A percentile compares a stretch with the other conserved stretches of the same genome.
Conservation (phyloP, 2,329 filamentous ascomycete genomes). For the Alternaria ethzedia region DNA sequence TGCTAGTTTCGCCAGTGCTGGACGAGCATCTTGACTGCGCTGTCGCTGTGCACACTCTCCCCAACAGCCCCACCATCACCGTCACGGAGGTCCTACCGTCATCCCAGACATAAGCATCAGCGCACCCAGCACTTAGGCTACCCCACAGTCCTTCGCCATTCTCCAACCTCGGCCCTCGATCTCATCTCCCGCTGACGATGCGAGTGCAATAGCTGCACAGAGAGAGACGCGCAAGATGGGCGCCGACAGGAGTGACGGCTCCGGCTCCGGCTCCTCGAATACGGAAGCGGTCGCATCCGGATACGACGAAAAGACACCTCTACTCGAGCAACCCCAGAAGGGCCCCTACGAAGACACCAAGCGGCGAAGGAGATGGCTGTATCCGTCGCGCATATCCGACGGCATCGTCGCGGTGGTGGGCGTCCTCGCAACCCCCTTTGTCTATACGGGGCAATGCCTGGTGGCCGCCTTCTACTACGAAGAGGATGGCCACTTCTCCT, state of each 20-base stretch:
- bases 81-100: neutral
- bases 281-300: conserved; percentile 43
- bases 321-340: conserved; percentile 56
- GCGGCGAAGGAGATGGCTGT: conserved; percentile 52
- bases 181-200: conserved; percentile 41
- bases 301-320: conserved; percentile 71
- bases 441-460: conserved; percentile 81
- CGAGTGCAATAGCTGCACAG: conserved; percentile 37
- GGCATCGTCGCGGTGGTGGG: conserved; percentile 77
- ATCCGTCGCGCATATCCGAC: conserved; percentile 73
- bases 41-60: neutral
- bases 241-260: conserved; percentile 23
- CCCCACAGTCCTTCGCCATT: conserved; percentile 49
- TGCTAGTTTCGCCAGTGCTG: neutral
- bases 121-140: conserved; percentile 7
- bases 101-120: neutral
- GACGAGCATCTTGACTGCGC: neutral
- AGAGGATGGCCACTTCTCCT: conserved; percentile 77
- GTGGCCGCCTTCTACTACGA: conserved; percentile 86
- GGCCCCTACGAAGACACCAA: conserved; percentile 43
- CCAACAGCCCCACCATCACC: neutral
- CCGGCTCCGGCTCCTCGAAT: conserved; percentile 28
- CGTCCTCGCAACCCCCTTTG: conserved; percentile 78
- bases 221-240: conserved; percentile 43
- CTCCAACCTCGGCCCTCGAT: conserved; percentile 32